A percentile compares a stretch with the other conserved stretches of the same genome.
Evolutionary conservation across 495 filamentous ascomycete species (phyloP).

Genomic region (Staphylotrichum longicolle): DNA sequence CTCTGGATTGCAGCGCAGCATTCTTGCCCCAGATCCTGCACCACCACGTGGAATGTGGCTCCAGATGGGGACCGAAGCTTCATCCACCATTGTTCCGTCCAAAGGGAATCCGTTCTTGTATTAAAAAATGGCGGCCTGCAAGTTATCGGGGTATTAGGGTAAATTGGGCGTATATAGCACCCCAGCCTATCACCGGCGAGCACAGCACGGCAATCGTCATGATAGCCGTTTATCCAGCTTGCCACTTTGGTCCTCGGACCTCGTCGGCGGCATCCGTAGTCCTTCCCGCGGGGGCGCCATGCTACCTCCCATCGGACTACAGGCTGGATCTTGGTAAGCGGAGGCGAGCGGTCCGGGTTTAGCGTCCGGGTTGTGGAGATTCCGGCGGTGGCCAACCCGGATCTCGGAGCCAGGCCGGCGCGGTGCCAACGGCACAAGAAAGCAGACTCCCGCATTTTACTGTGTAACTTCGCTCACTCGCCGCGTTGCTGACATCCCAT

Average conservation of each 20-base stretch:
- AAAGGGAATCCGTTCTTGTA: conserved; percentile 19
- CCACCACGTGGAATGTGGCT: conserved; percentile 10
- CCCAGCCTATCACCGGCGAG: neutral
- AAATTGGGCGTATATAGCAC: conserved; percentile 18
- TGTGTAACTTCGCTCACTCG: neutral
- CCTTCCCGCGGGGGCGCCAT: neutral
- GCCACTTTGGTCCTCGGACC: conserved; percentile 3
- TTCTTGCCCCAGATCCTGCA: conserved; percentile 2
- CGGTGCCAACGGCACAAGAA: neutral
- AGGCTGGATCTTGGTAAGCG: too few species aligned
- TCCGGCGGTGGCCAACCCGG: neutral
- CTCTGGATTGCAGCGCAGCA: neutral
- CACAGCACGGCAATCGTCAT: neutral
- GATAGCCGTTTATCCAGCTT: conserved; percentile 8
- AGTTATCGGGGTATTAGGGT: conserved; percentile 28
- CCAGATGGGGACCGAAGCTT: neutral
- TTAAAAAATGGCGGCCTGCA: conserved; percentile 20
- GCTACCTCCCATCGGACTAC: neutral
- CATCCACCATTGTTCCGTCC: conserved; percentile 5
- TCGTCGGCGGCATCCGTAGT: neutral
- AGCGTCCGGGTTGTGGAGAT: neutral
- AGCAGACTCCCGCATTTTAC: neutral
- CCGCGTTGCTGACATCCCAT: neutral
- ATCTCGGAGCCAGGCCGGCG: neutral
- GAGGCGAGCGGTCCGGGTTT: neutral